These are phyloP conservation scores for Aspergillus candidus DNA, from an alignment of 2,329 filamentous ascomycete species.

Conservation along the genomic window DNA sequence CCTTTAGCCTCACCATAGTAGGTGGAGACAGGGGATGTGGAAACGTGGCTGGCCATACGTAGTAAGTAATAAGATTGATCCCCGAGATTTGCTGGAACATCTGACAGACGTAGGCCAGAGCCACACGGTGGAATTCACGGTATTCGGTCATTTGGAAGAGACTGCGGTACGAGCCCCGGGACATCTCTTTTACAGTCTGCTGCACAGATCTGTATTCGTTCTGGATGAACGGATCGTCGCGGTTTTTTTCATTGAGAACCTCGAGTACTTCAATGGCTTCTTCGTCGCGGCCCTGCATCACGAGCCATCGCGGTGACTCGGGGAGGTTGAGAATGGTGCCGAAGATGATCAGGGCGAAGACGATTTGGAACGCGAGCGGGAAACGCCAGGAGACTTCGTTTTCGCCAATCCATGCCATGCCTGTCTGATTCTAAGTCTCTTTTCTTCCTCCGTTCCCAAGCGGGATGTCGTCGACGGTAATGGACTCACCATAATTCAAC, in stretches of 20 bases:
- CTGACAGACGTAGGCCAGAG: slow-evolving; percentile 20
- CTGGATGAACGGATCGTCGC: neutral
- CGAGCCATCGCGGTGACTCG: slow-evolving; percentile 50
- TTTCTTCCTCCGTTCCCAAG: too few relatives aligned
- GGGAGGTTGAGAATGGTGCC: slow-evolving; percentile 32
- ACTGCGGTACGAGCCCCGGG: slow-evolving; percentile 4
- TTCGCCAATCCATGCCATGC: slow-evolving; percentile 2
- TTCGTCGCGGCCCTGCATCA: slow-evolving; percentile 45
- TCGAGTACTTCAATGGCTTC: slow-evolving; percentile 42
- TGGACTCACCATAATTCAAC: slow-evolving; percentile 20
- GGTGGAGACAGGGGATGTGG: slow-evolving; percentile 4
- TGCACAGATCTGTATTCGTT: neutral
- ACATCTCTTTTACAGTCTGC: slow-evolving; percentile 43
- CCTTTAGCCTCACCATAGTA: neutral
- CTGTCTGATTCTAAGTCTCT: too few relatives aligned
- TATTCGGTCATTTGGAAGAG: slow-evolving; percentile 3
- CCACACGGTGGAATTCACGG: slow-evolving; percentile 20
- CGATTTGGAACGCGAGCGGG: slow-evolving; percentile 40
- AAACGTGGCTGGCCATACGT: slow-evolving; percentile 6
- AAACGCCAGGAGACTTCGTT: slow-evolving; percentile 35
- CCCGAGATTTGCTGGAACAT: slow-evolving; percentile 26
- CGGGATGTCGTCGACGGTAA: slow-evolving; percentile 4
- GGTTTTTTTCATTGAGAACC: slow-evolving; percentile 1
- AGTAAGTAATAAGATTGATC: slow-evolving; percentile 29
- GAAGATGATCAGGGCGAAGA: slow-evolving; percentile 31